Conservation (phyloP, 1,139 yeast genomes). For the Saccharomyces hybrid region DNA sequence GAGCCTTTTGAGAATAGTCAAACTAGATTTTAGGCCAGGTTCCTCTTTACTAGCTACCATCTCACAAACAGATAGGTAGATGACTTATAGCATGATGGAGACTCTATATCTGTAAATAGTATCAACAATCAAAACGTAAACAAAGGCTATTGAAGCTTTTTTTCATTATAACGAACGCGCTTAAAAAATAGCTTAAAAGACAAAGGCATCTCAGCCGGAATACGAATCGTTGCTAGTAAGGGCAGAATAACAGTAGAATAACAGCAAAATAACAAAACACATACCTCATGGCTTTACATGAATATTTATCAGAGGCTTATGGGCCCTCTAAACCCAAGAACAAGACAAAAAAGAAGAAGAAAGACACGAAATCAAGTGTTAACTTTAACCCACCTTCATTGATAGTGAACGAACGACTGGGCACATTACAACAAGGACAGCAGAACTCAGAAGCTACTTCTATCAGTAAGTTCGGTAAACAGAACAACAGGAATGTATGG, state of each 20-base stretch:
- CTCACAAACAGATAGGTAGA: too few relatives aligned
- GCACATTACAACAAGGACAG: neutral
- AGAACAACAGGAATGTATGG: slow-evolving; percentile 16
- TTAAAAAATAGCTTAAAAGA: too few relatives aligned
- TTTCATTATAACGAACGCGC: neutral
- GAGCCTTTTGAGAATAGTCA: slow-evolving; percentile 9
- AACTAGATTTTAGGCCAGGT: slow-evolving; percentile 6
- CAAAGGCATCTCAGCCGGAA: too few relatives aligned
- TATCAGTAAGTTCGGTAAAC: slow-evolving; percentile 2
- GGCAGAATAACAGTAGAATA: too few relatives aligned
- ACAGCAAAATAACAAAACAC: neutral
- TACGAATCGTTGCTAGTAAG: too few relatives aligned
- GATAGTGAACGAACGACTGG: neutral
- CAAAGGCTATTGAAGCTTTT: too few relatives aligned
- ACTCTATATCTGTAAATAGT: too few relatives aligned
- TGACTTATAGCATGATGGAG: too few relatives aligned
- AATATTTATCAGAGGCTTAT: slow-evolving; percentile 19
- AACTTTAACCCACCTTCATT: neutral
- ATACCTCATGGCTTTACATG: slow-evolving; percentile 9
- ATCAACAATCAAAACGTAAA: too few relatives aligned
- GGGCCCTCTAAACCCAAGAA: slow-evolving; percentile 15
- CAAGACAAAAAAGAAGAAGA: slow-evolving; percentile 17
- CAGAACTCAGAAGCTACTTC: neutral
- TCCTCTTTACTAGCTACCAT: neutral
- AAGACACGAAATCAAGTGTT: slow-evolving; percentile 7